Evolutionary conservation across 2,329 filamentous ascomycete genomes (phyloP).

Genomic region (Sporothrix mexicana): DNA sequence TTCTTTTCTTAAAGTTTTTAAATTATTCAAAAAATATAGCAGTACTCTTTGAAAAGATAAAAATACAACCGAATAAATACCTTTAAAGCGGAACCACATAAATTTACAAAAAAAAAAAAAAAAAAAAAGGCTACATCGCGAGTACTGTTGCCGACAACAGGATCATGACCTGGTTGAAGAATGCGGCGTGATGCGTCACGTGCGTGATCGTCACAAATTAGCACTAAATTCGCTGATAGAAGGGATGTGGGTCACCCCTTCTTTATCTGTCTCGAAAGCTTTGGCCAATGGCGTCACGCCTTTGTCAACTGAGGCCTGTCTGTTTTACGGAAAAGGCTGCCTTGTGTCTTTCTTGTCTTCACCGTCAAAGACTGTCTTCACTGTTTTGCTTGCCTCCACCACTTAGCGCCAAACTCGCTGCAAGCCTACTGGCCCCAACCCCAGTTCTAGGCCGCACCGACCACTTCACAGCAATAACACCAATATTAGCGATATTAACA

Average conservation of each 20-base stretch:
- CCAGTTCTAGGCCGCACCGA: conserved; percentile 17
- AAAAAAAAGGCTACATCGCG: too few species aligned
- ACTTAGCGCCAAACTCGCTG: background rate
- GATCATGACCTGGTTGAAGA: background rate
- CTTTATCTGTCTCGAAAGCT: conserved; percentile 20
- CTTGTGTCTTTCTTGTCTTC: background rate
- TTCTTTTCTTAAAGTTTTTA: too few species aligned
- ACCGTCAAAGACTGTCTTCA: too few species aligned
- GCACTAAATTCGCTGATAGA: background rate
- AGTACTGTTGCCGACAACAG: too few species aligned
- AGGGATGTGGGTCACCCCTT: background rate
- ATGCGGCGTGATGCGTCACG: background rate
- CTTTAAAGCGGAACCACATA: background rate
- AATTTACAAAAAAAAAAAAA: background rate
- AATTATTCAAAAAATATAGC: too few species aligned
- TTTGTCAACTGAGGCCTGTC: background rate
- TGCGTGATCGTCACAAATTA: background rate
- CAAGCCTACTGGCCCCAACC: background rate
- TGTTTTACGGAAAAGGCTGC: background rate
- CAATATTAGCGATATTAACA: background rate
- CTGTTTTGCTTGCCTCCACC: background rate
- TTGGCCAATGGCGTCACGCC: conserved; percentile 25
- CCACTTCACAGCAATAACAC: background rate
- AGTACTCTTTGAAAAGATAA: too few species aligned
- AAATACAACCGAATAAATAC: too few species aligned